Evolutionary conservation across 768 basidiomycete genomes (phyloP), one percentile per base, ranked within the genome.

Genomic region (Xanthoconium purpureum): DNA sequence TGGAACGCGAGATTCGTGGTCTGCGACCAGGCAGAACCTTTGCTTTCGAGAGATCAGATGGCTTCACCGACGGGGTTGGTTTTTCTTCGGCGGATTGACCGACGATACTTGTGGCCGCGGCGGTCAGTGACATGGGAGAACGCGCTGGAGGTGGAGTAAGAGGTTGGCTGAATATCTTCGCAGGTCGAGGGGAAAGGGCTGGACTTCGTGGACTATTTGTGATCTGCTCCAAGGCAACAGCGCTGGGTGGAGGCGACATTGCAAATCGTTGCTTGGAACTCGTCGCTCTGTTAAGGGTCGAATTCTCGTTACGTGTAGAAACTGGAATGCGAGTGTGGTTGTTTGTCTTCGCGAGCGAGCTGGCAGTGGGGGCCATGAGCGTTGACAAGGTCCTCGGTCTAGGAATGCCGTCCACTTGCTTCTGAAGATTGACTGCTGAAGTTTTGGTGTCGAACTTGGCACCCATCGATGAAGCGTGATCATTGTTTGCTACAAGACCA

Each of bases 1-100:
- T 87, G 29, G 88, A 89, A 38, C 91, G 82, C 42, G 90, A 92
- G 59, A 92, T 89, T 9, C 89, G 82, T 5, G 90, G 90, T 66
- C 84, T 85, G 54, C 87, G 81, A 10, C 80, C 77, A 29, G 76
- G 60, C 18, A 73, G 55, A 15, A 65, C 58, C 55, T 73, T 74
- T 6, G 65, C 65, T 52, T 69, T 72, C 15, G 61, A 17, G 68
- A 63, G 11, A 63, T 28, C 55, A 9, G 66, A 54, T 3, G 58
- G 49, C 28, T 64, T 68, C 17, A 42, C 35, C 30, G 51, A 37
- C 9, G 59, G 32, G 2, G 33, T 14, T 35, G 37, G 24, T 4
- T 47, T 63, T 20, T 36, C 59, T 33, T 45, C 14, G 17, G 30
- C 20, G n/a, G 24, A 47, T 51, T 24, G 57, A 20, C 54, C 54